These are phyloP conservation scores for Candida oleophila DNA, from an alignment of 805 yeast genomes.

Conservation along the genomic window DNA sequence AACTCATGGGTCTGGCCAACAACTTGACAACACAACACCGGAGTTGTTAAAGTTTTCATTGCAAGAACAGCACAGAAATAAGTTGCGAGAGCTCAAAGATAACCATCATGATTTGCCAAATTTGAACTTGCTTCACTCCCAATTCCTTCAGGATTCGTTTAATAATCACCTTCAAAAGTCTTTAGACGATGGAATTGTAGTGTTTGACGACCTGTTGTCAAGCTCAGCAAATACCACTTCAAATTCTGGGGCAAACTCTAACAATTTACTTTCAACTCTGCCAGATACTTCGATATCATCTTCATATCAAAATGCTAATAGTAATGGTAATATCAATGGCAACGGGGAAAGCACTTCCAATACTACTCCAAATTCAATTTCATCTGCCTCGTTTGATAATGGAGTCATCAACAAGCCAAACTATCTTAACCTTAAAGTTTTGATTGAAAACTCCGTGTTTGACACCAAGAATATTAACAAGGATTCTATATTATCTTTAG, in stretches of 20 bases:
- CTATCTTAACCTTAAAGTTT: slow-evolving; percentile 39
- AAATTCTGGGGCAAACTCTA: neutral
- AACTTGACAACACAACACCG: slow-evolving; percentile 39
- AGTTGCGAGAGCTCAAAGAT: slow-evolving; percentile 15
- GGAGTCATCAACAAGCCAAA: slow-evolving; percentile 16
- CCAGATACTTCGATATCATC: slow-evolving; percentile 1
- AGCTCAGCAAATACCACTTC: slow-evolving; percentile 3
- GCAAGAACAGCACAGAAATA: slow-evolving; percentile 36
- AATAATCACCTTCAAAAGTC: slow-evolving; percentile 32
- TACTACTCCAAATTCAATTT: slow-evolving; percentile 2
- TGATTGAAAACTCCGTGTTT: slow-evolving; percentile 45
- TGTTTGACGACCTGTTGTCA: neutral
- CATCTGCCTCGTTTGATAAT: slow-evolving; percentile 18
- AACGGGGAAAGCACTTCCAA: neutral
- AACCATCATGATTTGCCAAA: slow-evolving; percentile 12
- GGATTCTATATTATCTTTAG: slow-evolving; percentile 31
- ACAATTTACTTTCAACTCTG: neutral
- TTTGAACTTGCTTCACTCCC: slow-evolving; percentile 17
- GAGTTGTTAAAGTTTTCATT: slow-evolving; percentile 44
- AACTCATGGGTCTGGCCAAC: slow-evolving; percentile 26
- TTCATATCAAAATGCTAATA: neutral
- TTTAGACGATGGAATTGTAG: slow-evolving; percentile 25
- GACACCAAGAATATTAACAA: slow-evolving; percentile 35
- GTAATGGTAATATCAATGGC: neutral
- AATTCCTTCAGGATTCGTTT: slow-evolving; percentile 29